phyloP scores from a whole-genome alignment of 805 yeast species.

The Ogataea allantospora region DNA sequence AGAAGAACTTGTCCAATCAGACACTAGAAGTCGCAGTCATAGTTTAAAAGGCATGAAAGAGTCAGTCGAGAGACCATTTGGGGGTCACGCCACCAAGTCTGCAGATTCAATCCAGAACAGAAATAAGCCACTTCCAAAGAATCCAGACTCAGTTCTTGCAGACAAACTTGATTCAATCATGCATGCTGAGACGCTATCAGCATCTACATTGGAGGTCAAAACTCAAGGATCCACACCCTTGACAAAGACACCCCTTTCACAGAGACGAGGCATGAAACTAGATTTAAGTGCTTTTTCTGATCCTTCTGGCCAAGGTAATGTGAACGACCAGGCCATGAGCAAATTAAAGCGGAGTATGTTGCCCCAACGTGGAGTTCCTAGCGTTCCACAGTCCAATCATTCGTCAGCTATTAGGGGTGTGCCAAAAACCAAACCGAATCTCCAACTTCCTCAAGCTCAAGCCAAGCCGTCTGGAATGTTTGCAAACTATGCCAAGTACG shows the following conservation, averaged over 20 bases:
- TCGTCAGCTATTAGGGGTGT: conserved; percentile 9
- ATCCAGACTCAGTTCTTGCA: conserved; percentile 2
- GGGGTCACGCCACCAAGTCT: conserved; percentile 10
- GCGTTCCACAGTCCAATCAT: conserved; percentile 24
- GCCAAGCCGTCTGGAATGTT: conserved; percentile 58
- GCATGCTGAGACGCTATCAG: conserved; percentile 2
- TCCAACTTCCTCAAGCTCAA: conserved; percentile 27
- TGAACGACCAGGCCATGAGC: conserved; percentile 13
- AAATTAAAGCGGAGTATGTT: conserved; percentile 25
- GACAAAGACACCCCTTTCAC: conserved; percentile 46
- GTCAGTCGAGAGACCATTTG: conserved; percentile 7
- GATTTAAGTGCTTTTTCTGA: conserved; percentile 32
- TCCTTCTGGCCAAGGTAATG: neutral
- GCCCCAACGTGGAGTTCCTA: conserved; percentile 28
- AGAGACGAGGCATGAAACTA: conserved; percentile 54
- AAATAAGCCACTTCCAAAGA: conserved; percentile 3
- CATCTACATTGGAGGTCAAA: conserved; percentile 1
- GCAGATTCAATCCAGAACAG: conserved; percentile 2
- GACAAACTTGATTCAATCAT: conserved; percentile 7
- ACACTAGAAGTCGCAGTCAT: conserved; percentile 19
- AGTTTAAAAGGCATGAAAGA: conserved; percentile 9
- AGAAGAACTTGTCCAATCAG: conserved; percentile 41
- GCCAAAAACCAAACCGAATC: conserved; percentile 13
- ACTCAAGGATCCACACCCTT: neutral
- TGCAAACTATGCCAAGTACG: conserved; percentile 80